Evolutionary conservation across 139 green algal species (phyloP).

Genomic region (Trebouxia sp.): DNA sequence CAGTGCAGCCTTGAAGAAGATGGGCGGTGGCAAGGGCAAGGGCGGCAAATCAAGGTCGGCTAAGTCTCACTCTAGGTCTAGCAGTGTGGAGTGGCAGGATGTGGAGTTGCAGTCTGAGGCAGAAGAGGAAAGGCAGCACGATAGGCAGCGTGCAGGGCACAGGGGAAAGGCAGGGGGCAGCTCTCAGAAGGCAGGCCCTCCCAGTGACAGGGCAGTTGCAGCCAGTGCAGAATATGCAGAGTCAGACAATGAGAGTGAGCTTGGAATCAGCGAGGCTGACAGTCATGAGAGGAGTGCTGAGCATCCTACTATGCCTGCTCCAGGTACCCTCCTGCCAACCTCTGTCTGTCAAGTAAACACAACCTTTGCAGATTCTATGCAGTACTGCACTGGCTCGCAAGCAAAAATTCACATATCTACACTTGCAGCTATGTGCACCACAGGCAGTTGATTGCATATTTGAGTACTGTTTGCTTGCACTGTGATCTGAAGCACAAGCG

Average conservation of each 20-base stretch:
- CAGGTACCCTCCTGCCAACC: neutral
- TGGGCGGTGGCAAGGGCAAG: neutral
- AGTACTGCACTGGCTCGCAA: too few relatives aligned
- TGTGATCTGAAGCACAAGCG: too few relatives aligned
- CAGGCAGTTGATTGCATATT: too few relatives aligned
- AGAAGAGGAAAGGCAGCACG: neutral
- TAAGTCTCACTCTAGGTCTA: neutral
- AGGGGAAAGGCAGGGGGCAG: neutral
- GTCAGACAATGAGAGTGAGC: slow-evolving; percentile 23
- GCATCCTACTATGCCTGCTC: neutral
- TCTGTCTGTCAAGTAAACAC: neutral
- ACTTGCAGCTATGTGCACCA: too few relatives aligned
- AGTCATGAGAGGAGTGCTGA: neutral
- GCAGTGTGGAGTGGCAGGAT: slow-evolving; percentile 27
- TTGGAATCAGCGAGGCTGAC: neutral
- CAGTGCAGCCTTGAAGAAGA: neutral
- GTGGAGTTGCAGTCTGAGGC: slow-evolving; percentile 26
- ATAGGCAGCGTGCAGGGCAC: neutral
- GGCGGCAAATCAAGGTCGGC: neutral
- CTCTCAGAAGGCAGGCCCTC: neutral
- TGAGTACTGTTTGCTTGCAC: too few relatives aligned
- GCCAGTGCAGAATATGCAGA: slow-evolving; percentile 1
- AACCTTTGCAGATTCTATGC: too few relatives aligned
- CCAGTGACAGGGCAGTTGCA: neutral
- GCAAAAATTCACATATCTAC: too few relatives aligned